These are phyloP conservation scores for Craspedostauros australis DNA, from an alignment of 108 stramenopile genomes.

Conservation along the genomic window DNA sequence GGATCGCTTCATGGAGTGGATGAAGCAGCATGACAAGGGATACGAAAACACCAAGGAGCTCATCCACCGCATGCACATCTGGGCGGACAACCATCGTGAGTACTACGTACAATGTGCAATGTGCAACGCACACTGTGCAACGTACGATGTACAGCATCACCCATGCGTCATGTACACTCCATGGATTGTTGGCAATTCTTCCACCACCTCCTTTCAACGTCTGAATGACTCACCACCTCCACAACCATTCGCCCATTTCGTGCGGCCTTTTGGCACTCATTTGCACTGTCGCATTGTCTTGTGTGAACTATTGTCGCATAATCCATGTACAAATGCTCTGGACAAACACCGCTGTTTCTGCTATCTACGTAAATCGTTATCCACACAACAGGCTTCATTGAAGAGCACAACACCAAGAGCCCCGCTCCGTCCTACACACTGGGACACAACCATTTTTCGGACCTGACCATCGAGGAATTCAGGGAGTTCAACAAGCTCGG, in stretches of 20 bases:
- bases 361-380: neutral
- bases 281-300: neutral
- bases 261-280: neutral
- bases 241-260: neutral
- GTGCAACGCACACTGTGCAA: too few species aligned
- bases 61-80: slow-evolving; percentile 27
- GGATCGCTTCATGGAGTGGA: slow-evolving; percentile 19
- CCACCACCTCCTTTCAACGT: neutral
- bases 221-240: neutral
- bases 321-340: neutral
- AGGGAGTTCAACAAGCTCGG: slow-evolving; percentile 43
- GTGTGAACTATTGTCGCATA: neutral
- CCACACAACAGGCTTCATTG: slow-evolving; percentile 51
- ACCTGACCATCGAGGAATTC: slow-evolving; percentile 81
- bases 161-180: too few species aligned
- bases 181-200: too few species aligned
- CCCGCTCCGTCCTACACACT: slow-evolving; percentile 45
- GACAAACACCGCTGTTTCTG: neutral
- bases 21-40: slow-evolving; percentile 9
- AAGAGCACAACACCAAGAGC: slow-evolving; percentile 65
- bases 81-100: slow-evolving; percentile 71
- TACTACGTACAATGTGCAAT: slow-evolving; percentile 1
- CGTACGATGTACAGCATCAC: too few species aligned
- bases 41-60: slow-evolving; percentile 16
- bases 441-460: slow-evolving; percentile 84